Conservation (phyloP, 2,329 filamentous ascomycete species). For the Gaeumannomyces tritici region DNA sequence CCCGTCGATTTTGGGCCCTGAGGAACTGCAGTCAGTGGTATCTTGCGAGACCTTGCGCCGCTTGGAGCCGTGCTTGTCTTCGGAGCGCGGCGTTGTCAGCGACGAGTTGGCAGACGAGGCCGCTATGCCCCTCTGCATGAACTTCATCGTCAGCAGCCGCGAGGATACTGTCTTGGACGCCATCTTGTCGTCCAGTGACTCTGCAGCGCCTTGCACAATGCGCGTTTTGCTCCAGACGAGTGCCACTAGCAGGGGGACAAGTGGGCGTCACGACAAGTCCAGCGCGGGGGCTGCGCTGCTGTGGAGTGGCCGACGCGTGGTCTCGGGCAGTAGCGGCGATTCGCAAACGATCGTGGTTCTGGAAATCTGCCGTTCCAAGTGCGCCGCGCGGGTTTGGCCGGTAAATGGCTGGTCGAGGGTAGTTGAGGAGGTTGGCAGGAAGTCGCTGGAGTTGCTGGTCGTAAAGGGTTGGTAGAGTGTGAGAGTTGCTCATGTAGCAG, state of each 20-base stretch:
- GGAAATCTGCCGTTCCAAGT: not conserved
- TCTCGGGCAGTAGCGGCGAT: not conserved
- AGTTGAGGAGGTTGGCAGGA: not conserved
- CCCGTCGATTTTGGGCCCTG: conserved; percentile 39
- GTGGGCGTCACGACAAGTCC: not conserved
- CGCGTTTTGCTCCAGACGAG: not conserved
- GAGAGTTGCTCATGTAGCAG: not conserved
- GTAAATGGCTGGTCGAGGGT: not conserved
- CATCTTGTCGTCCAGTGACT: not conserved
- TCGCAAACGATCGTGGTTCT: not conserved
- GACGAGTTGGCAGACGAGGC: conserved; percentile 37
- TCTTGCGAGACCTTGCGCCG: conserved; percentile 43
- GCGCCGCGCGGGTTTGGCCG: not conserved
- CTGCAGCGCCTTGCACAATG: not conserved
- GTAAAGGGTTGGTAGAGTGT: not conserved
- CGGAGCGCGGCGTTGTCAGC: conserved; percentile 29
- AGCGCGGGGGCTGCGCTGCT: too few species aligned
- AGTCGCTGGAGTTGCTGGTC: not conserved
- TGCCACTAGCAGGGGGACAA: not conserved
- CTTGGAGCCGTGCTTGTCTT: conserved; percentile 48
- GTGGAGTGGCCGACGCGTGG: not conserved
- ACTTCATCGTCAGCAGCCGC: conserved; percentile 88
- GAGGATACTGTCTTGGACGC: conserved; percentile 55
- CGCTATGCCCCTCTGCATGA: conserved; percentile 83
- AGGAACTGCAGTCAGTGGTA: conserved; percentile 24